These are phyloP conservation scores for Monilinia laxa DNA, from an alignment of 2,329 filamentous ascomycete species.

Conservation along the genomic window DNA sequence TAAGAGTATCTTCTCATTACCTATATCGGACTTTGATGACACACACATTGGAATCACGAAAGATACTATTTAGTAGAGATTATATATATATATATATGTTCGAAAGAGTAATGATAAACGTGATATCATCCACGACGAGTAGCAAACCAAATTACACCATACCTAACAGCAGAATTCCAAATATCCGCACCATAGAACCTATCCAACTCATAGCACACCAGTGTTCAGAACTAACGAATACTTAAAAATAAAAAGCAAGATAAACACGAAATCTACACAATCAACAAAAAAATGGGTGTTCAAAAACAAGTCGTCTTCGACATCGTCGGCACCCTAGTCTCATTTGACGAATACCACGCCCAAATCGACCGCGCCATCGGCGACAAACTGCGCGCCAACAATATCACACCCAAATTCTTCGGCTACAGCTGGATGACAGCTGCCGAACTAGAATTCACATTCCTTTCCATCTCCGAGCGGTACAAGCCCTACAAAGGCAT, in stretches of 20 bases:
- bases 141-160: not conserved
- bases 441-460: constrained; percentile 51
- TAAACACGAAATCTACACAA: not conserved
- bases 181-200: not conserved
- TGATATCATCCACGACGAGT: not conserved
- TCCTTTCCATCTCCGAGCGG: constrained; percentile 46
- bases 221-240: not conserved
- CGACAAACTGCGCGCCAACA: constrained; percentile 42
- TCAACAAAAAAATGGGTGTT: not conserved
- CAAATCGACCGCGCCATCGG: constrained; percentile 47
- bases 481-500: constrained; percentile 47
- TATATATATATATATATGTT: not conserved
- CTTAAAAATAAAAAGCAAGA: not conserved
- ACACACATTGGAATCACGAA: not conserved
- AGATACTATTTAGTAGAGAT: not conserved
- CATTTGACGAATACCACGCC: constrained; percentile 46
- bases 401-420: constrained; percentile 46
- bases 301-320: constrained; percentile 50
- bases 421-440: constrained; percentile 49
- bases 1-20: not conserved
- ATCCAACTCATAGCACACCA: not conserved
- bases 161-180: not conserved
- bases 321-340: constrained; percentile 52
- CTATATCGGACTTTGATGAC: constrained; percentile 2
- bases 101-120: too few species aligned